phyloP scores from a whole-genome alignment of 2,329 filamentous ascomycete species.

The Cladosporium cucumerinum region DNA sequence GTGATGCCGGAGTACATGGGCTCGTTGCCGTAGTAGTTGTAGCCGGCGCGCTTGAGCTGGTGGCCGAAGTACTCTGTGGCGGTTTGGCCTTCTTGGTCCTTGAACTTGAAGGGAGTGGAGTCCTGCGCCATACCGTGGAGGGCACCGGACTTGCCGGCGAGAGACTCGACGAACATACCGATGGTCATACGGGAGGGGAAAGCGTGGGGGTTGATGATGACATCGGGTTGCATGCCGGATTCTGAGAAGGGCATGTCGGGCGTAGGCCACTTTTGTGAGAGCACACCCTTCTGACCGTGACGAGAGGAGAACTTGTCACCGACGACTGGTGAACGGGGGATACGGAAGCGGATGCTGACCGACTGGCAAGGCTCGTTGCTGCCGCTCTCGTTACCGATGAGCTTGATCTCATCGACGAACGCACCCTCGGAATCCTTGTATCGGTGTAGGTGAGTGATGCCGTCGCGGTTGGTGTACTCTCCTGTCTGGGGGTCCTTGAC shows the following conservation, averaged over 20 bases:
- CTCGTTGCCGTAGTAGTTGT: slow-evolving; percentile 98
- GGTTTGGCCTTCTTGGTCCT: slow-evolving; percentile 74
- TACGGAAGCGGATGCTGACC: slow-evolving; percentile 86
- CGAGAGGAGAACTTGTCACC: slow-evolving; percentile 99
- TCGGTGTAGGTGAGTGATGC: slow-evolving; percentile 80
- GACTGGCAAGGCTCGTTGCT: slow-evolving; percentile 81
- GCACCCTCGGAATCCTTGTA: slow-evolving; percentile 90
- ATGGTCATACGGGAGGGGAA: slow-evolving; percentile 99
- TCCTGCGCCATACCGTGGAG: slow-evolving; percentile 96
- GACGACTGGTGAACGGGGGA: slow-evolving; percentile 86
- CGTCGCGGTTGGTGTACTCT: slow-evolving; percentile 79
- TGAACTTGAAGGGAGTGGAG: slow-evolving; percentile 88
- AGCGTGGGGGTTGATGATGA: slow-evolving; percentile 99
- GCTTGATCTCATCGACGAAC: slow-evolving; percentile 87
- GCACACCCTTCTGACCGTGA: slow-evolving; percentile 97
- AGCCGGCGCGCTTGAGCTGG: slow-evolving; percentile 90
- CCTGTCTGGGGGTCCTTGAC: slow-evolving; percentile 69
- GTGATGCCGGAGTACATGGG: slow-evolving; percentile 98
- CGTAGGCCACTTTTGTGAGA: slow-evolving; percentile 90
- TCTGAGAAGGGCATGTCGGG: slow-evolving; percentile 96
- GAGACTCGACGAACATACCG: slow-evolving; percentile 96
- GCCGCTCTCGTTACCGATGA: slow-evolving; percentile 82
- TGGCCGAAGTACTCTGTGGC: slow-evolving; percentile 94
- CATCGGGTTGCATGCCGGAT: slow-evolving; percentile 90
- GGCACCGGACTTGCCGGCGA: slow-evolving; percentile 91